Evolutionary conservation across 2,329 filamentous ascomycete genomes (phyloP).

Genomic region (Capronia americana): DNA sequence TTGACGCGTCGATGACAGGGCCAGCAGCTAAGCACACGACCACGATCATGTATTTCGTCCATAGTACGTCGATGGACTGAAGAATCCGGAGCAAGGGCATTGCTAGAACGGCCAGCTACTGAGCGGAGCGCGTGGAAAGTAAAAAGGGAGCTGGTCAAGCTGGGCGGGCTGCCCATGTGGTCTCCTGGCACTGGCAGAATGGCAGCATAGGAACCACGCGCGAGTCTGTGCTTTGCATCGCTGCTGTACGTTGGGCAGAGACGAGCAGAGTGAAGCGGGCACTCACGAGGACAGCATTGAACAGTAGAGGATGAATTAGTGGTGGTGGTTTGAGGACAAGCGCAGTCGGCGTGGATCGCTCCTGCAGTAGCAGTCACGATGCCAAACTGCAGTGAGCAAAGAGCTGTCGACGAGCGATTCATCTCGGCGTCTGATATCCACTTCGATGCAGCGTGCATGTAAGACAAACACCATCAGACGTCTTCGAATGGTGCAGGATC

Average conservation of each 20-base stretch:
- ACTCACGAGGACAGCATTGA: slow-evolving; percentile 13
- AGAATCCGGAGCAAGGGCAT: background rate
- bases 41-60: slow-evolving; percentile 1
- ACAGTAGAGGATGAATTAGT: background rate
- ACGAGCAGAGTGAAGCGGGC: slow-evolving; percentile 20
- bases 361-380: slow-evolving; percentile 15
- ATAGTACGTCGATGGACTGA: background rate
- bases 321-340: background rate
- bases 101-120: background rate
- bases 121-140: background rate
- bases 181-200: slow-evolving; percentile 23
- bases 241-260: slow-evolving; percentile 4
- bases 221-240: slow-evolving; percentile 30
- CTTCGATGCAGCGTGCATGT: slow-evolving; percentile 17
- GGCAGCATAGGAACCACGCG: slow-evolving; percentile 16
- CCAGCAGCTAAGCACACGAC: background rate
- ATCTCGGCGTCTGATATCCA: slow-evolving; percentile 10
- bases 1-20: slow-evolving; percentile 14
- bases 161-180: slow-evolving; percentile 16
- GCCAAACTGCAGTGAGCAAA: background rate
- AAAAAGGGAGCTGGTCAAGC: background rate
- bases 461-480: slow-evolving; percentile 21
- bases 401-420: slow-evolving; percentile 4
- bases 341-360: slow-evolving; percentile 1
- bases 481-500: background rate